Base-by-base conservation (phyloP, 2,329 filamentous ascomycete species). In the Trichoderma sp. region DNA sequence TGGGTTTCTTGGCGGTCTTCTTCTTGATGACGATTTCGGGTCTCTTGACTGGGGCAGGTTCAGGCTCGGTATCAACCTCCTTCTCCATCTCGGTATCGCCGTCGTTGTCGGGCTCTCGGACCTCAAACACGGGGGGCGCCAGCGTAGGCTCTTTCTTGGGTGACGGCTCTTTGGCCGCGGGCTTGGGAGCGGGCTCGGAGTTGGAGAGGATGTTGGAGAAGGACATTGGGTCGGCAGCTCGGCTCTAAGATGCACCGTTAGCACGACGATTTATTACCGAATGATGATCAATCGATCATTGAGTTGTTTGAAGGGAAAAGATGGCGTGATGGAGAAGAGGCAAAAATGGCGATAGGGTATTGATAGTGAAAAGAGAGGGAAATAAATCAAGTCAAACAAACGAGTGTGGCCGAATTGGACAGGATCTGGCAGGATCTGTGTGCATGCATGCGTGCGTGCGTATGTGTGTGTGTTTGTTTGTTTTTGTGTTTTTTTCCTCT, bases 141-240 rank as follows among this genome's bases (percentile, higher is more conserved):
- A 72, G 63, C 66, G 76, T 74, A 39, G 73, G 74, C 34, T 72
- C 73, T n/a, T 60, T 73, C 30, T 76, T 75, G 21, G 73, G 67
- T 36, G 74, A 72, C 32, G 70, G 75, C n/a, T 15, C 47, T 32
- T 47, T 36, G 6, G 58, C 43, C 4, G 84, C 86, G 8, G 87
- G 85, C 73, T 86, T 86, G 3, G 86, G 84, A 51, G 89, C 86
- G 68, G 92, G 90, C 71, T 94, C 91, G 70, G 92, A 87, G 75
- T 89, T 94, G 4, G 94, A 95, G 57, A 98, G 90, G 73, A 98
- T 97, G 80, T 95, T 98, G 75, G 94, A 96, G 79, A 98, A 96
- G 6, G 95, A 96, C 95, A 98, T 98, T 68, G 95, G 92, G 80
- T 97, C 93, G 72, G 92, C 91, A 53, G 91, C 87, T 80, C 94